Evolutionary conservation across 2,329 filamentous ascomycete species (phyloP).

Genomic region (Aschersonia sp.): DNA sequence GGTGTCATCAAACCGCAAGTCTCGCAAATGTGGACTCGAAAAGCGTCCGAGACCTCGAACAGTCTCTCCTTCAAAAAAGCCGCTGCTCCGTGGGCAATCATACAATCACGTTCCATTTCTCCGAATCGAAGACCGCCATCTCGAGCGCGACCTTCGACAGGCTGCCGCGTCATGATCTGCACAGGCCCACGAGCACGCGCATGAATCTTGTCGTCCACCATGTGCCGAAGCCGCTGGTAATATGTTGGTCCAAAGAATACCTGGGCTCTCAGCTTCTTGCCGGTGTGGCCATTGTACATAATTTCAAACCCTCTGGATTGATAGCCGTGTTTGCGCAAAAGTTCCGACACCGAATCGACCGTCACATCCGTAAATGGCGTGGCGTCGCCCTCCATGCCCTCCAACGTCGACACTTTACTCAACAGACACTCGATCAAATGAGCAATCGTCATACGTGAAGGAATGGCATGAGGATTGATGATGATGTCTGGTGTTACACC

Average conservation of each 20-base stretch:
- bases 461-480: conserved; percentile 99
- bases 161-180: conserved; percentile 93
- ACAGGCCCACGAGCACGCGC: conserved; percentile 93
- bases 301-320: conserved; percentile 95
- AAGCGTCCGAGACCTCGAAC: conserved; percentile 95
- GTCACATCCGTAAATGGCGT: conserved; percentile 98
- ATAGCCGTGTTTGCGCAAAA: conserved; percentile 81
- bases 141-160: conserved; percentile 93
- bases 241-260: conserved; percentile 97
- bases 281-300: conserved; percentile 98
- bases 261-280: conserved; percentile 82
- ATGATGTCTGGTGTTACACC: conserved; percentile 91
- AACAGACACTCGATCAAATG: conserved; percentile 98
- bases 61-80: conserved; percentile 95
- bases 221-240: conserved; percentile 95
- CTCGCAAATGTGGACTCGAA: conserved; percentile 95
- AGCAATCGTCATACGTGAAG: conserved; percentile 99
- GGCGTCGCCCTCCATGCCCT: conserved; percentile 91
- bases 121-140: conserved; percentile 98
- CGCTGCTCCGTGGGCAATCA: conserved; percentile 98
- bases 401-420: conserved; percentile 86
- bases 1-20: conserved; percentile 98
- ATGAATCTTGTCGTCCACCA: conserved; percentile 99
- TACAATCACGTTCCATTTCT: conserved; percentile 99
- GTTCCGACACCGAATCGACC: conserved; percentile 77